Evolutionary conservation across 805 yeast genomes (phyloP).

Genomic region (Yarrowia divulgata): DNA sequence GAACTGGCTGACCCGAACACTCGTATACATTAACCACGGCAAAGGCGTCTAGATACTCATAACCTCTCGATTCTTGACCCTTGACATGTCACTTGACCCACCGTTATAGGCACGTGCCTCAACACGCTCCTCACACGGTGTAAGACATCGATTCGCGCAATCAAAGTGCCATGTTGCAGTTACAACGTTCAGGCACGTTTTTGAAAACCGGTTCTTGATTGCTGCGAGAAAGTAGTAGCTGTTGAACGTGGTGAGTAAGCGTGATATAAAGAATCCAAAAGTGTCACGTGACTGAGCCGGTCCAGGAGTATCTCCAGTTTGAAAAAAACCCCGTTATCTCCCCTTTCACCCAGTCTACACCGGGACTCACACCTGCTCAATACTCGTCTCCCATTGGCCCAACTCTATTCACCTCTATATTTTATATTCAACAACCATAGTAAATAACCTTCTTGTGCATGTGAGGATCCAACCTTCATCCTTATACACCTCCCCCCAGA

Average conservation of each 20-base stretch:
- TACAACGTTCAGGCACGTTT: conserved; percentile 10
- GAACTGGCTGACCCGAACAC: no score
- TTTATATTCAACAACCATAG: background rate
- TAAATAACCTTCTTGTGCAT: background rate
- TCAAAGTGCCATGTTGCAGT: background rate
- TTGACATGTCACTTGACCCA: no score
- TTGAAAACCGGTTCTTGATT: background rate
- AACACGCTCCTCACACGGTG: background rate
- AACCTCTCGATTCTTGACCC: no score
- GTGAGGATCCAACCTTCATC: conserved; percentile 1
- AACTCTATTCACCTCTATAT: conserved; percentile 11
- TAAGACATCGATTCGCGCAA: background rate
- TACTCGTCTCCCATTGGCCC: background rate
- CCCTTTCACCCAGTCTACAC: background rate
- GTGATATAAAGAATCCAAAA: background rate
- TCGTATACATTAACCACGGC: no score
- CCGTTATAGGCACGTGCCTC: background rate
- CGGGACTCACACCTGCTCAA: background rate
- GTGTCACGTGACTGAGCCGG: background rate
- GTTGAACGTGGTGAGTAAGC: background rate
- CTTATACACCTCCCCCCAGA: background rate
- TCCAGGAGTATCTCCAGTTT: no score
- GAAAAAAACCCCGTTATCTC: background rate
- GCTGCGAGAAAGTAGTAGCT: background rate
- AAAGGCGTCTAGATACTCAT: no score